Evolutionary conservation across 805 yeast genomes (phyloP), one percentile per base, ranked within the genome.

Genomic region (Wickerhamiella parazyma): DNA sequence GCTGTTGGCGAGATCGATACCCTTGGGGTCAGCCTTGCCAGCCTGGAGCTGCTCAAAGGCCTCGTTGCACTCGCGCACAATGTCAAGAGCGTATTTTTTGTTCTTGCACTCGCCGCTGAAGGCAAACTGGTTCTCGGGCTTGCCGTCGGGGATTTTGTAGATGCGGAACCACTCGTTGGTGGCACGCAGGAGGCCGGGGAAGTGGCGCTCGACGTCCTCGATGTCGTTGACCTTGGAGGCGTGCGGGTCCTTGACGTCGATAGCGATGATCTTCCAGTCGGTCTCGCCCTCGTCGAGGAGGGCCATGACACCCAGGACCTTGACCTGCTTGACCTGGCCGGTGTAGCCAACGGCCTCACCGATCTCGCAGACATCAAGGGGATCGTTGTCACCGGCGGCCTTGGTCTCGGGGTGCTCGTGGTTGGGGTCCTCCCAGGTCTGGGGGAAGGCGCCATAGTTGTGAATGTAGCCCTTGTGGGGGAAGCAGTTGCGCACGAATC

Each of bases 381-480:
- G 98, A 63, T 89, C 98, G 58, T 85, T 83, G 65, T 89, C 98
- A 48, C 98, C 98, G 48, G 64, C 63, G 28, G 70, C 72, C 57
- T 65, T 70, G 47, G 73, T 66, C 47, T 60, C 70, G 24, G 63
- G 59, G 53, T 64, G 68, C 44, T 51, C 55, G 42, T 66, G 67
- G 46, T 78, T 73, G n/a, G 94, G 93, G 58, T 91, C 94, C 64
- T 89, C 98, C 97, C 97, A 89, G 3, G 97, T 89, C 66, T 89
- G 96, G 53, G 97, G 97, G 75, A 89, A 81, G 40, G 96, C 96
- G 64, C 97, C 98, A 64, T 89, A 89, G 72, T 91, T 91, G 71
- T 86, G 95, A 55, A 89, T 89, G 72, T 91, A 89, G 56, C 98
- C 98, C 65, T 91, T 94, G 72, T 83, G 94, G 43, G 98, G 98